Base-by-base conservation (phyloP, 1,284 basidiomycete species). In the Farysia itapuensis region DNA sequence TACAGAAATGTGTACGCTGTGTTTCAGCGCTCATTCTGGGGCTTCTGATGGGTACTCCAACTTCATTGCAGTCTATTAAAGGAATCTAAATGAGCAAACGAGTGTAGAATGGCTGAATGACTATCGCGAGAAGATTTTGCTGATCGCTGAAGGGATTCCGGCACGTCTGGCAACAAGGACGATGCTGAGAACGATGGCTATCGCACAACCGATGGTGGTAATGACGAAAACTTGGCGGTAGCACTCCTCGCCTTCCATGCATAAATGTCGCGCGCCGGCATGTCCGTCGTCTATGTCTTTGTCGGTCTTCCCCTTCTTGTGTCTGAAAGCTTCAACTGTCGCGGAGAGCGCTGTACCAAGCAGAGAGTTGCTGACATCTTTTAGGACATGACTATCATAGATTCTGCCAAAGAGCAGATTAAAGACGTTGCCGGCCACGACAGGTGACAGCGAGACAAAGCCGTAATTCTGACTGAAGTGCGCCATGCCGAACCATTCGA, bases 391-490 rank as follows among this genome's bases (percentile, higher is more conserved):
- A 13, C 32, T 31, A 19, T 70, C 67, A 28, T 67, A 68, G 21
- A 68, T 47, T 30, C 79, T 79, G 1, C 91, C 91, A 69, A 93
- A 94, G 31, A 87, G 79, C 29, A 93, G 70, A 30, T 89, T 90
- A 77, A 92, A 89, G 1, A 90, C 39, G 78, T 93, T 94, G 0
- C 88, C 88, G 6, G 87, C 88, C 2, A 91, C 37, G 46, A 90
- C 82, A 2, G 91, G 89, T 0, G 86, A 83, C 15, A 91, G 78
- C 6, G 84, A 84, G 21, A 87, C 81, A 71, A 84, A 88, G 14
- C 91, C 91, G 85, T 85, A 92, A 75, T 93, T 94, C 78, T 90
- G 86, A 3, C 84, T 85, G 67, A 89, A 85, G 66, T 86, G 85
- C 84, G 85, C 78, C 72, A 90, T 80, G 5, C 90, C 90, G 64